Percentiles rank a stretch among this genome's conserved stretches.
Evolutionary conservation across 2,329 filamentous ascomycete genomes (phyloP).

Genomic region (Apiospora rasikravindrae): DNA sequence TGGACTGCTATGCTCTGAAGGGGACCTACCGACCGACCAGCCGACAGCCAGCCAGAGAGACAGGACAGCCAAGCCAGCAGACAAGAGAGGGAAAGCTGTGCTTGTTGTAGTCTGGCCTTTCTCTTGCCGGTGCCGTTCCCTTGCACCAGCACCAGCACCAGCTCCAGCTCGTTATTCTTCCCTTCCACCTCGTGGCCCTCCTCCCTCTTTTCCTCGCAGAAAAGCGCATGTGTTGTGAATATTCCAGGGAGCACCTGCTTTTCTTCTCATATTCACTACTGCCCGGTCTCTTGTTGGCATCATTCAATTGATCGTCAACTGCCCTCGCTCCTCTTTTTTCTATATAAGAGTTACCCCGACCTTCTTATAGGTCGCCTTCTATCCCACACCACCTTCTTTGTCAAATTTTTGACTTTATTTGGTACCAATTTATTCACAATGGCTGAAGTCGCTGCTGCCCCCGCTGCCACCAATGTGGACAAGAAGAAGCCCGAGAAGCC

Average conservation of each 20-base stretch:
- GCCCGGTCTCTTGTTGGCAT: conserved; percentile 23
- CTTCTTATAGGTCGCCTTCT: conserved; percentile 19
- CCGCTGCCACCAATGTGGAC: conserved; percentile 48
- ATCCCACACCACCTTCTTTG: background rate
- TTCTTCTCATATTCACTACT: conserved; percentile 17
- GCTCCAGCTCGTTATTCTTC: background rate
- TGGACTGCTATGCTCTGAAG: background rate
- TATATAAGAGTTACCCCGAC: background rate
- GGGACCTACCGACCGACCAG: background rate
- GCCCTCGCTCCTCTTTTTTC: conserved; percentile 18
- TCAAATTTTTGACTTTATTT: conserved; percentile 4
- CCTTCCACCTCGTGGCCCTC: conserved; percentile 4
- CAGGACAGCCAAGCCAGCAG: background rate
- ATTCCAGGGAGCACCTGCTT: conserved; percentile 8
- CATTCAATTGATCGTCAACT: conserved; percentile 27
- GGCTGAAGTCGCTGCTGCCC: conserved; percentile 53
- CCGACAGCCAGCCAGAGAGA: background rate
- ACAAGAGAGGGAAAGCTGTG: background rate
- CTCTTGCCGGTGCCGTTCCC: background rate
- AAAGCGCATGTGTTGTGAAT: conserved; percentile 7
- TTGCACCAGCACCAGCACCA: background rate
- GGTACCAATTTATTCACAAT: conserved; percentile 40
- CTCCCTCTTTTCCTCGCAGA: conserved; percentile 9
- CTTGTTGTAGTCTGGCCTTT: conserved; percentile 17
- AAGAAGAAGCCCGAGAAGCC: conserved; percentile 79